phyloP scores from a whole-genome alignment of 1,139 yeast genomes.

The Magnusiomyces tetraspermus region DNA sequence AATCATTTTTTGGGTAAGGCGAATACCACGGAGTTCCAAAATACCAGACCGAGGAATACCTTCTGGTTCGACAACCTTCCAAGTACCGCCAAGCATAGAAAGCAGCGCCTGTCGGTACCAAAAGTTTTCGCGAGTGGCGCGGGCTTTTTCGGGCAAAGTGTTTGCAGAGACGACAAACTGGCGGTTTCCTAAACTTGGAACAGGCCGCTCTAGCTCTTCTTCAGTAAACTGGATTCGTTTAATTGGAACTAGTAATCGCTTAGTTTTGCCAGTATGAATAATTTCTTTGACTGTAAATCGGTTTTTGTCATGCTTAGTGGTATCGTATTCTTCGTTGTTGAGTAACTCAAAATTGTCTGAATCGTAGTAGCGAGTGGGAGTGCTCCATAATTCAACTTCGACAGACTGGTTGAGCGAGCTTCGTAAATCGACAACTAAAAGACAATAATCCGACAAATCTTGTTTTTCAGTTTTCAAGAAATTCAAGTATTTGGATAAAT shows the following conservation, averaged over 20 bases:
- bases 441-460: slow-evolving; percentile 45
- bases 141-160: slow-evolving; percentile 46
- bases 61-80: slow-evolving; percentile 38
- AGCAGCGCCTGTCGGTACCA: slow-evolving; percentile 72
- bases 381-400: slow-evolving; percentile 31
- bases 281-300: slow-evolving; percentile 20
- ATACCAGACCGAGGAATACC: slow-evolving; percentile 40
- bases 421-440: slow-evolving; percentile 57
- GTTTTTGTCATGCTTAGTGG: slow-evolving; percentile 17
- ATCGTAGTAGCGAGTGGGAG: slow-evolving; percentile 29
- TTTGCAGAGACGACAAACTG: slow-evolving; percentile 63
- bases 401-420: slow-evolving; percentile 49
- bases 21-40: slow-evolving; percentile 56
- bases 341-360: slow-evolving; percentile 18
- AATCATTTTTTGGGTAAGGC: slow-evolving; percentile 42
- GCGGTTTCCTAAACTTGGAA: slow-evolving; percentile 68
- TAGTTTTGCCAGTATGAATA: slow-evolving; percentile 44
- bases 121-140: slow-evolving; percentile 49
- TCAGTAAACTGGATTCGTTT: slow-evolving; percentile 42
- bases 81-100: slow-evolving; percentile 48
- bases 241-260: slow-evolving; percentile 61
- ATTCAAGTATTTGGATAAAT: slow-evolving; percentile 15
- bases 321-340: slow-evolving; percentile 4
- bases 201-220: slow-evolving; percentile 41
- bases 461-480: slow-evolving; percentile 15